Conservation (phyloP, 2,329 filamentous ascomycete species). For the Albophoma yamanashiensis region DNA sequence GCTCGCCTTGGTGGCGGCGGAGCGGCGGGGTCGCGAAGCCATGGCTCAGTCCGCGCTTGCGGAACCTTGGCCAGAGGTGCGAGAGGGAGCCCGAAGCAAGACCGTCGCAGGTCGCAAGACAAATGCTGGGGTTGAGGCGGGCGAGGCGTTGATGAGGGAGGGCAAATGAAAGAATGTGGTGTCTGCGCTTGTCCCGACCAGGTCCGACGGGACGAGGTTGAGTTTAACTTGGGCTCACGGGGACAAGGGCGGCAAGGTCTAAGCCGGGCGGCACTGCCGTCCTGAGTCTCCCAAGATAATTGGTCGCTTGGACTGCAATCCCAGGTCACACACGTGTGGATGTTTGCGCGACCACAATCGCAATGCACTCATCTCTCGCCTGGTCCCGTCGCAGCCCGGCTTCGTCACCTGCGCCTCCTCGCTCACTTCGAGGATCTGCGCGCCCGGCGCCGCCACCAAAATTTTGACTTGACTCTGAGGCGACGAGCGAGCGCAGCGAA, state of each 20-base stretch:
- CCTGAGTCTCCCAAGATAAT: background rate
- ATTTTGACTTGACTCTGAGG: background rate
- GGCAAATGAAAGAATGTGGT: background rate
- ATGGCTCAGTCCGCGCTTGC: conserved; percentile 18
- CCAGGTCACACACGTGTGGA: background rate
- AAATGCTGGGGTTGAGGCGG: background rate
- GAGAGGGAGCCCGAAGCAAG: background rate
- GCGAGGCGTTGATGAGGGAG: background rate
- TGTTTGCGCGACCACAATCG: background rate
- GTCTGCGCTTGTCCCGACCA: background rate
- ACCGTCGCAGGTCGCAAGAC: background rate
- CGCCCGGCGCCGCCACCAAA: background rate
- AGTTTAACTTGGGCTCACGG: conserved; percentile 1
- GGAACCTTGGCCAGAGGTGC: background rate
- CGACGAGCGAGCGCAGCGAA: background rate
- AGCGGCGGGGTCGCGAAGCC: conserved; percentile 36
- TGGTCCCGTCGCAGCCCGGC: background rate
- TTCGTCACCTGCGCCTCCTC: background rate
- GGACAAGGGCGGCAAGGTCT: background rate
- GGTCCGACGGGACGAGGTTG: conserved; percentile 1
- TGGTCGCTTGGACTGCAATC: background rate
- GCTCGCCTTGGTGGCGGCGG: conserved; percentile 30
- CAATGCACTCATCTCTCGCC: background rate
- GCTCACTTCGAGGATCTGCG: background rate
- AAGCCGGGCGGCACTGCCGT: background rate